Conservation (phyloP, 2,329 filamentous ascomycete genomes). For the Venturia oleaginea region DNA sequence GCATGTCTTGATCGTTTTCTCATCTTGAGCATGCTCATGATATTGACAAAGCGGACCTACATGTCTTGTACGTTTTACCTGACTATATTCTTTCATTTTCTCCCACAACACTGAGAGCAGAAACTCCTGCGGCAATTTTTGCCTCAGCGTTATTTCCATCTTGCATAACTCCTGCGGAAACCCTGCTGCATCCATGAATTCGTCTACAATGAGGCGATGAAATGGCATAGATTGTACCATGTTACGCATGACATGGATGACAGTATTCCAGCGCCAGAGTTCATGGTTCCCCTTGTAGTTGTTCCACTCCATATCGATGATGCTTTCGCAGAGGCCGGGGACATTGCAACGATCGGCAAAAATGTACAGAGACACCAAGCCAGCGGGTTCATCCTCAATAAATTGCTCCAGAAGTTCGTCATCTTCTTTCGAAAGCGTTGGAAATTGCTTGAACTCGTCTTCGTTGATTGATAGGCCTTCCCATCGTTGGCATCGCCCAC, state of each 20-base stretch:
- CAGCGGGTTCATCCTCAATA: not conserved
- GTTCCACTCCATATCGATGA: not conserved
- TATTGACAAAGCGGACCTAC: not conserved
- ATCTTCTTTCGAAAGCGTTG: not conserved
- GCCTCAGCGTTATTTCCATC: not conserved
- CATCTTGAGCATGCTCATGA: constrained; percentile 3
- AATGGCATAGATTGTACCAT: not conserved
- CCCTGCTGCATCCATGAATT: not conserved
- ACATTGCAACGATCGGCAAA: constrained; percentile 6
- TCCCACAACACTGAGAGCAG: not conserved
- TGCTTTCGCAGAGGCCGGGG: not conserved
- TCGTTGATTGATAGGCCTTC: not conserved
- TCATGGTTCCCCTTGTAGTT: not conserved
- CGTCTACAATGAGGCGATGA: not conserved
- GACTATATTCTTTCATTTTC: not conserved
- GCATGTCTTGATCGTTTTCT: too few species aligned
- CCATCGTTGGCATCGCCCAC: not conserved
- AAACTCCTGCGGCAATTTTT: not conserved
- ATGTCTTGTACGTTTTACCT: too few species aligned
- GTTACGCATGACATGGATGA: not conserved
- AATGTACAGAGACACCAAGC: not conserved
- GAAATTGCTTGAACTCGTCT: not conserved
- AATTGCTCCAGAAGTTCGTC: not conserved
- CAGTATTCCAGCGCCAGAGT: not conserved
- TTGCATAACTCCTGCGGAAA: not conserved